Base-by-base conservation (phyloP, 768 basidiomycete species). In the Boletus tomentosulus region DNA sequence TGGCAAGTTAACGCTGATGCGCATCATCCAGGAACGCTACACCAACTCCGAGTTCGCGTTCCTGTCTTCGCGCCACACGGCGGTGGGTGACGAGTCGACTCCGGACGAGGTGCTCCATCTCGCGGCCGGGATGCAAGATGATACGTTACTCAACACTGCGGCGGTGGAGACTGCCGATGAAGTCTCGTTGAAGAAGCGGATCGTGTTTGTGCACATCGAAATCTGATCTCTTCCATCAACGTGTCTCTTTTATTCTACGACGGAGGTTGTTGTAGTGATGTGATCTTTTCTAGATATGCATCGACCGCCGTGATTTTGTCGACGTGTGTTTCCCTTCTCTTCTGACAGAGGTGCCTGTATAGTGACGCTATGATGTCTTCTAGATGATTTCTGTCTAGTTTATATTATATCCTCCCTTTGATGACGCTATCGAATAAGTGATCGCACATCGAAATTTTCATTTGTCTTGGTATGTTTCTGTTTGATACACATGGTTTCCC, bases 41-140 rank as follows among this genome's bases (percentile, higher is more conserved):
- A 35, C 42, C 8, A 42, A 51, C 3, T 51, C 50, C 1, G 50
- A 51, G 11, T 28, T 43, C 19, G 50, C 42, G 4, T 51, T 42
- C 22, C 6, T 42, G 41, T 42, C 41, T 42, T 24, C 22, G 22
- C 25, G 22, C 22, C 22, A 42, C 13, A 42, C 41, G 0, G 41
- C 41, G 6, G 22, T 24, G 41, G 41, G 41, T 1, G 41, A 42
- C 22, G 38, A 10, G 39, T 31, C 37, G 48, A 50, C 48, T 2
- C 38, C 48, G 4, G 48, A 31, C 13, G 48, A 50, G 38, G 38
- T 41, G 6, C 48, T 50, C 37, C 48, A 50, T 31, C 48, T 50
- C 12, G 48, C 48, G 3, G 48, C 48, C 0, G 48, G 48, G 13
- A 50, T 50, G 38, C 48, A 50, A 10, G 41, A 42, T 4, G 41